These are phyloP conservation scores for Phytophthora macrochlamydospora DNA, from an alignment of 352 stramenopile species.

Conservation along the genomic window DNA sequence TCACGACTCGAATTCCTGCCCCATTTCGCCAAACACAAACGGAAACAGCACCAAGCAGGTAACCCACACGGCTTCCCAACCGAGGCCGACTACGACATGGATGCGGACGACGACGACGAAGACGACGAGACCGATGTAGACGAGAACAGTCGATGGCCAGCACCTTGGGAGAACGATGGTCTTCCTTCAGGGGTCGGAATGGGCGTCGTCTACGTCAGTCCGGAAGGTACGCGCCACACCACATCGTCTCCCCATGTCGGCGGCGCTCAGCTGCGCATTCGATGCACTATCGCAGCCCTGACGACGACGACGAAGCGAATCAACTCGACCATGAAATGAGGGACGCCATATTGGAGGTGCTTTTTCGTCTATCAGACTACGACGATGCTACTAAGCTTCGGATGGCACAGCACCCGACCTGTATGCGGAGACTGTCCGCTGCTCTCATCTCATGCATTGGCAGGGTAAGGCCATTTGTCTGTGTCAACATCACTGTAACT, in stretches of 20 bases:
- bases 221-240: constrained; percentile 62
- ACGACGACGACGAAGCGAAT: constrained; percentile 38
- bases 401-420: constrained; percentile 70
- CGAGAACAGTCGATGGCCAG: constrained; percentile 68
- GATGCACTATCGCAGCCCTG: constrained; percentile 12
- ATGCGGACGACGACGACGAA: constrained; percentile 54
- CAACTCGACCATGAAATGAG: constrained; percentile 81
- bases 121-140: constrained; percentile 57
- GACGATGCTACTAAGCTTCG: constrained; percentile 71
- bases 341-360: constrained; percentile 71
- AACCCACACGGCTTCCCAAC: constrained; percentile 30
- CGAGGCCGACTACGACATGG: constrained; percentile 53
- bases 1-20: constrained; percentile 58
- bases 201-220: constrained; percentile 79
- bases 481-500: background rate
- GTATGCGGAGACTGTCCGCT: constrained; percentile 54
- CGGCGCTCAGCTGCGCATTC: constrained; percentile 29
- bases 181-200: constrained; percentile 71
- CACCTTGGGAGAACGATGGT: constrained; percentile 78
- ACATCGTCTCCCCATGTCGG: constrained; percentile 34
- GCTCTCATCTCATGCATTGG: constrained; percentile 74
- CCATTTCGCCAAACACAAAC: constrained; percentile 27
- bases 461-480: constrained; percentile 41
- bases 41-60: constrained; percentile 9
- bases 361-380: constrained; percentile 73